Percentiles rank a stretch among this genome's conserved stretches.
Conservation (phyloP, 2,329 filamentous ascomycete species). For the Anthostomella pinea region DNA sequence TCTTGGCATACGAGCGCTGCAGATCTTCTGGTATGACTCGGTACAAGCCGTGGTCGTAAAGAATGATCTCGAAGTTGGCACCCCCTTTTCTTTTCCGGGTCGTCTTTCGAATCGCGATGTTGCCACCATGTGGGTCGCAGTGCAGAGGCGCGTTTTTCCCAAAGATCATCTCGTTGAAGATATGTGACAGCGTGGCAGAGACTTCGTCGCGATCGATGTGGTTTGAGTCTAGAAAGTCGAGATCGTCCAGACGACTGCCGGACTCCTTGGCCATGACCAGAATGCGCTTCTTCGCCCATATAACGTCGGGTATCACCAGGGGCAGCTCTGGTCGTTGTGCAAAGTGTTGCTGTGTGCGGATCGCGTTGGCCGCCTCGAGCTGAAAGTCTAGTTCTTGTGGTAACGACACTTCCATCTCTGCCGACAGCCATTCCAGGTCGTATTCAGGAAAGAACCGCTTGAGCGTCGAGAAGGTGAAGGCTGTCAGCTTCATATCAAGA, state of each 20-base stretch:
- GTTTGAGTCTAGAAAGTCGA: conserved; percentile 79
- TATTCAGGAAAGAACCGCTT: conserved; percentile 97
- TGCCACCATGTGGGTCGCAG: conserved; percentile 95
- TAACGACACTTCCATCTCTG: conserved; percentile 87
- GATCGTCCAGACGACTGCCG: conserved; percentile 82
- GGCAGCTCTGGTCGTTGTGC: conserved; percentile 69
- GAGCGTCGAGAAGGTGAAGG: conserved; percentile 83
- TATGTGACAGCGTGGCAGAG: conserved; percentile 80
- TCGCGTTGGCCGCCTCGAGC: conserved; percentile 81
- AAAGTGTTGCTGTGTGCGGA: conserved; percentile 78
- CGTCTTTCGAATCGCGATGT: conserved; percentile 87
- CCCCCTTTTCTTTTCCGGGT: conserved; percentile 49
- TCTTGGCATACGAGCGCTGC: conserved; percentile 86
- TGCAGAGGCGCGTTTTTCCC: conserved; percentile 84
- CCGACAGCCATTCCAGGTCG: conserved; percentile 91
- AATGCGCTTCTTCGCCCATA: conserved; percentile 86
- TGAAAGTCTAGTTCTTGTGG: conserved; percentile 90
- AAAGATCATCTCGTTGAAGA: conserved; percentile 99
- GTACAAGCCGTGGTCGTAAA: conserved; percentile 97
- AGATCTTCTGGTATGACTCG: conserved; percentile 80
- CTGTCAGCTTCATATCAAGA: conserved; percentile 81
- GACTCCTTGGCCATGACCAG: conserved; percentile 93
- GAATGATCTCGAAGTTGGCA: conserved; percentile 87
- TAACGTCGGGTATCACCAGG: conserved; percentile 81
- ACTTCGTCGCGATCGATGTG: conserved; percentile 94